Evolutionary conservation across 2,329 filamentous ascomycete genomes (phyloP).

Genomic region (Fusarium agapanthi): DNA sequence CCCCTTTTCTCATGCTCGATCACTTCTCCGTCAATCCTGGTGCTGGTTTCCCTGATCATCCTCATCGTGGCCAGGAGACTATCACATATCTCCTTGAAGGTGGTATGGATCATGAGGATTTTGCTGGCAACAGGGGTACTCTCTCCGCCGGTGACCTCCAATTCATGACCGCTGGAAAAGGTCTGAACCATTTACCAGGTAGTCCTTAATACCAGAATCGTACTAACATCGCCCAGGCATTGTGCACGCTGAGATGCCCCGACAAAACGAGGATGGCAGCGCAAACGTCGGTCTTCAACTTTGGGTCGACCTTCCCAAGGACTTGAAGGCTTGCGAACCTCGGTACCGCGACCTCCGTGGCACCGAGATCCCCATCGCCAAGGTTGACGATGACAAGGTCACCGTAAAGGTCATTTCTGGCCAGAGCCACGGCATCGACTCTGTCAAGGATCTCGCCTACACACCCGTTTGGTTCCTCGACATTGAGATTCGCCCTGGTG

Average conservation of each 20-base stretch:
- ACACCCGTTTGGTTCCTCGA: conserved; percentile 98
- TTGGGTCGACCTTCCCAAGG: conserved; percentile 89
- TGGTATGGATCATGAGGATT: conserved; percentile 91
- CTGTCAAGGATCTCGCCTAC: conserved; percentile 89
- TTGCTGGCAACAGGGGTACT: conserved; percentile 84
- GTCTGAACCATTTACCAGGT: not conserved
- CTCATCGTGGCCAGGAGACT: conserved; percentile 82
- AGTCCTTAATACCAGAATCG: too few relatives aligned
- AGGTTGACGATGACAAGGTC: conserved; percentile 76
- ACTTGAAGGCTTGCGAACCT: conserved; percentile 88
- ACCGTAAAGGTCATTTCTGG: conserved; percentile 91
- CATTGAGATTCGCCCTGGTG: conserved; percentile 81
- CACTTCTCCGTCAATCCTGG: conserved; percentile 84
- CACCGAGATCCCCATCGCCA: conserved; percentile 79
- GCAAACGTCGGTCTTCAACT: conserved; percentile 90
- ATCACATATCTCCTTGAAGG: conserved; percentile 92
- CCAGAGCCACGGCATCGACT: conserved; percentile 83
- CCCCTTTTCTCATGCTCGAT: conserved; percentile 95
- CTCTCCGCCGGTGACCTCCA: conserved; percentile 90
- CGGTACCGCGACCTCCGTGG: conserved; percentile 87
- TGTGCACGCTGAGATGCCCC: conserved; percentile 95
- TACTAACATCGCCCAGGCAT: conserved; percentile 66
- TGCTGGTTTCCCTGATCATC: conserved; percentile 90
- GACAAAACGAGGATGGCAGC: conserved; percentile 76
- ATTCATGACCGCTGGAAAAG: conserved; percentile 91